phyloP scores from a whole-genome alignment of 805 yeast genomes.

The Henningerozyma blattae region DNA sequence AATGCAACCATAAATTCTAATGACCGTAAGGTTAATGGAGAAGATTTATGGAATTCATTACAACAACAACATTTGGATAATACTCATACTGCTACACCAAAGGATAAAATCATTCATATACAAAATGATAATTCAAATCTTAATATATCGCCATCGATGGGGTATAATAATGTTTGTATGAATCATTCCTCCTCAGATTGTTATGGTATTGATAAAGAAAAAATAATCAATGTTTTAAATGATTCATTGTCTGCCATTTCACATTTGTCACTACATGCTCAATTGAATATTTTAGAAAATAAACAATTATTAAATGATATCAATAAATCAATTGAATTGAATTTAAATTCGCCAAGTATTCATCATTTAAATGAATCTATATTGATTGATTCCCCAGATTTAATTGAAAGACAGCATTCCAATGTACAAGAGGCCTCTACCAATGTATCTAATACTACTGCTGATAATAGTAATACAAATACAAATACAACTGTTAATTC shows the following conservation, averaged over 20 bases:
- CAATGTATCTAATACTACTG: background rate
- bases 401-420: too few species aligned
- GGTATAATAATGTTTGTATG: too few species aligned
- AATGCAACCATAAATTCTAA: background rate
- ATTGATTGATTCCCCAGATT: too few species aligned
- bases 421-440: background rate
- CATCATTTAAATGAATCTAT: too few species aligned
- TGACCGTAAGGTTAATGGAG: background rate
- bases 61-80: background rate
- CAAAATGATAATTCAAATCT: too few species aligned
- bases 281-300: constrained; percentile 13
- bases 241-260: constrained; percentile 18
- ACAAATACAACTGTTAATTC: too few species aligned
- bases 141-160: background rate
- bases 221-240: constrained; percentile 16
- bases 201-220: constrained; percentile 4
- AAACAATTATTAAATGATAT: background rate
- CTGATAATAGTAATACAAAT: background rate
- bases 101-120: background rate
- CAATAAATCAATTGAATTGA: background rate
- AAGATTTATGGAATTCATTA: background rate
- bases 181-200: background rate
- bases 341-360: background rate
- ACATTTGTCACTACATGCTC: constrained; percentile 24
- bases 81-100: background rate